These are phyloP conservation scores for Vitis hybrid DNA, from an alignment of 177 flowering plant species.

Conservation along the genomic window DNA sequence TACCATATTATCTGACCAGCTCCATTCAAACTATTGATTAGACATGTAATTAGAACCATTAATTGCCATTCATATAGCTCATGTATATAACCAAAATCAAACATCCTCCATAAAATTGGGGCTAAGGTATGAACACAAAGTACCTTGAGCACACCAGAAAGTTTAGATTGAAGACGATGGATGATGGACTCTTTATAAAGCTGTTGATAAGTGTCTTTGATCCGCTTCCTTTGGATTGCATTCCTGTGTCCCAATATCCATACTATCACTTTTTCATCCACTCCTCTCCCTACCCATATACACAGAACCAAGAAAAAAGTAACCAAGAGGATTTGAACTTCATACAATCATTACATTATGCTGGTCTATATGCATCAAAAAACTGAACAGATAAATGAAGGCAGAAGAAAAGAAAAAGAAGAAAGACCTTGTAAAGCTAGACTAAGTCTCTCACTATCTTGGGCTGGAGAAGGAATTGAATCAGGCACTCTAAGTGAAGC, in stretches of 20 bases:
- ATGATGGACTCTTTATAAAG: too few species aligned
- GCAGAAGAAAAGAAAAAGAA: constrained; percentile 1
- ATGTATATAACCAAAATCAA: too few species aligned
- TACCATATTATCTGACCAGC: too few species aligned
- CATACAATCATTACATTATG: too few species aligned
- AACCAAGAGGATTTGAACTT: neutral
- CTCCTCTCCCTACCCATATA: constrained; percentile 57
- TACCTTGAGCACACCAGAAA: too few species aligned
- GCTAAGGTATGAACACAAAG: too few species aligned
- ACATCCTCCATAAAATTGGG: too few species aligned
- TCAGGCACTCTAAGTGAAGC: constrained; percentile 58
- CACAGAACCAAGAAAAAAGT: neutral
- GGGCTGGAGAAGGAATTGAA: constrained; percentile 55
- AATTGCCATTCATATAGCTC: too few species aligned
- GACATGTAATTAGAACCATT: too few species aligned
- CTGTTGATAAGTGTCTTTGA: constrained; percentile 35
- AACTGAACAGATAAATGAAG: neutral
- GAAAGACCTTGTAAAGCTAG: constrained; percentile 58
- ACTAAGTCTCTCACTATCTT: constrained; percentile 57
- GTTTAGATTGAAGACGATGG: too few species aligned
- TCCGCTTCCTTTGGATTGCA: constrained; percentile 60
- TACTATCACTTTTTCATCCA: constrained; percentile 72
- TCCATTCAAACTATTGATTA: too few species aligned
- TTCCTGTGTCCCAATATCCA: constrained; percentile 65
- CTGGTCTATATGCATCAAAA: neutral